Base-by-base conservation (phyloP, 2,329 filamentous ascomycete genomes). In the Phaeosphaeria sp. region DNA sequence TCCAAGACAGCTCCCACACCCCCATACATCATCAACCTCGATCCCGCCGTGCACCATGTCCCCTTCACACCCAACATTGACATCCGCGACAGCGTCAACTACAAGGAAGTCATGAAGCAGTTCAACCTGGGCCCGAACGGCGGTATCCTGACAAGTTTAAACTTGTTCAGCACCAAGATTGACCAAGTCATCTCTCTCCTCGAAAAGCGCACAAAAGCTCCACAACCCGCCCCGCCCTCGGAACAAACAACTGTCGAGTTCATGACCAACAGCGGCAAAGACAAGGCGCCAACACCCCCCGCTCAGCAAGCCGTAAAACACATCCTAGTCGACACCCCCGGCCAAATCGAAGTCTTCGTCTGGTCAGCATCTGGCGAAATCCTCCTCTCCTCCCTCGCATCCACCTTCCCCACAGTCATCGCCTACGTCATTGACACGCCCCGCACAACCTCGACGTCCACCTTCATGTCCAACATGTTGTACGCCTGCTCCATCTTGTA, bases 401-500 rank as follows among this genome's bases (percentile, higher is more conserved):
- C 91, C 3, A 93, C 91, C 0, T 98, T 99, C 75, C 95, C 96
- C 0, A 99, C 96, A 0, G 92, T 99, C 42, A 92, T 99, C 68
- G 95, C 95, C 55, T 99, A 98, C 79, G 87, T 99, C 58, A 97
- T 99, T 77, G 95, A 99, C 78, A 99, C 95, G 1, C 95, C 96
- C 3, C 89, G 95, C 53, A 96, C 93, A 15, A 88, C 91, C 36
- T 96, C 92, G 40, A 98, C 95, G 0, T 93, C 91, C 62, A 99
- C 95, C 0, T 99, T 99, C 79, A 99, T 99, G 95, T 96, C 91
- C 76, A 99, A 99, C 80, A 99, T 99, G 95, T 88, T 99, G 44
- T 99, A 99, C 78, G 95, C 95, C 21, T 98, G 95, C 83, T 96
- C 91, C 59, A 99, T 99, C 64, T 86, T 99, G 17, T 99, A 99